Percentiles rank a stretch among this genome's conserved stretches.
Conservation (phyloP, 2,329 filamentous ascomycete genomes). For the Ophiostoma novo-ulmi region DNA sequence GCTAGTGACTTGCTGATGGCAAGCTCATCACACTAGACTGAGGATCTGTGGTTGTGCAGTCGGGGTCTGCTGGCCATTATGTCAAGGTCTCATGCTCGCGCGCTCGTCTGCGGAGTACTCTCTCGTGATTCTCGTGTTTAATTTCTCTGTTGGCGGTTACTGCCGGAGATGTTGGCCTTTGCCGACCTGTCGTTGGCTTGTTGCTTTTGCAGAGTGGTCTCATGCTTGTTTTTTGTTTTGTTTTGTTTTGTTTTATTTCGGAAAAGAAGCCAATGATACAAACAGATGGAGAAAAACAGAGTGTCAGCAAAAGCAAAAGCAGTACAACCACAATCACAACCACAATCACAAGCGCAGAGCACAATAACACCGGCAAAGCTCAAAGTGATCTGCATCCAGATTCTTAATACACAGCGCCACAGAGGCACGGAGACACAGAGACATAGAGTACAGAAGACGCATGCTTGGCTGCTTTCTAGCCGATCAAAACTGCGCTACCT, state of each 20-base stretch:
- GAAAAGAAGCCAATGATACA: background rate
- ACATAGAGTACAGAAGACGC: background rate
- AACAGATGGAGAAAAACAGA: background rate
- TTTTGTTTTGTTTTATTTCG: background rate
- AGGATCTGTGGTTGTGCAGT: background rate
- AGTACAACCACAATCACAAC: background rate
- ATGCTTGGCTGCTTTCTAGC: slow-evolving; percentile 5
- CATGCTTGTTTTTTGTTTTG: background rate
- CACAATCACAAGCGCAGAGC: background rate
- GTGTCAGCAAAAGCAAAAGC: too few species aligned
- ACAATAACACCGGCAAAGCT: background rate
- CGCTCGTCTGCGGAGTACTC: background rate
- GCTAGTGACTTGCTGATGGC: slow-evolving; percentile 8
- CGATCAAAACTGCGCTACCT: slow-evolving; percentile 5
- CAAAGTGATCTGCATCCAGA: slow-evolving; percentile 6
- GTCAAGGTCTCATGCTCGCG: background rate
- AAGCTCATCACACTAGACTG: background rate
- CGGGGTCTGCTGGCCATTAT: background rate
- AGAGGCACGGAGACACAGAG: background rate
- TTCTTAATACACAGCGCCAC: background rate
- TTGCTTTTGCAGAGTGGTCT: background rate
- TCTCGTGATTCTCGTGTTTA: background rate
- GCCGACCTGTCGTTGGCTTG: slow-evolving; percentile 2
- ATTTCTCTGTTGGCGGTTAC: slow-evolving; percentile 8
- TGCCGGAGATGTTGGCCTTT: background rate